phyloP scores from a whole-genome alignment of 139 green algal genomes.

The Asterochloris sp. region DNA sequence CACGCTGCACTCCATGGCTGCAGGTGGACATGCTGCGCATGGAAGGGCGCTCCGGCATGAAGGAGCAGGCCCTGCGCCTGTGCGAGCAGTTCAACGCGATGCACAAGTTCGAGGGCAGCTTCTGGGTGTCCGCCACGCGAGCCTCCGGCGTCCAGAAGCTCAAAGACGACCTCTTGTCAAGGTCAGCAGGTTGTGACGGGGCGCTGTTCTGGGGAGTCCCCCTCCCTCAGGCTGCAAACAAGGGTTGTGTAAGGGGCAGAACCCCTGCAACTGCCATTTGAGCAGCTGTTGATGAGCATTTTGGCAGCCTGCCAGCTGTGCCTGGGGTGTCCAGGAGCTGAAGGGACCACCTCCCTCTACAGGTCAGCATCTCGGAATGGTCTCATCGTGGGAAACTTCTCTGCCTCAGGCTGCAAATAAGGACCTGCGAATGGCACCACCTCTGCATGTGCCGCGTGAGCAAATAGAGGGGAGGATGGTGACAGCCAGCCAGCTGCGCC shows the following conservation, averaged over 20 bases:
- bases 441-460: no score
- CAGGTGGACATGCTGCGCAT: conserved; percentile 15
- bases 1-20: neutral
- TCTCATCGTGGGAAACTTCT: no score
- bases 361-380: no score
- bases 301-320: neutral
- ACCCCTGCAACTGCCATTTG: neutral
- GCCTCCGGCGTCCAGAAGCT: neutral
- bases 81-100: conserved; percentile 2
- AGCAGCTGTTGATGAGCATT: neutral
- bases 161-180: neutral
- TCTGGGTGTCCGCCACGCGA: neutral
- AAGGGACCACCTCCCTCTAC: neutral
- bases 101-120: conserved; percentile 4
- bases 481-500: no score
- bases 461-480: no score
- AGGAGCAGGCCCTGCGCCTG: neutral
- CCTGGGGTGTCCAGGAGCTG: neutral
- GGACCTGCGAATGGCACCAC: no score
- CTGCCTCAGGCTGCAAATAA: no score
- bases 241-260: neutral
- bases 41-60: neutral
- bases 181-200: neutral
- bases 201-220: neutral
- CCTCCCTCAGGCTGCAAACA: neutral